Evolutionary conservation across 2,329 filamentous ascomycete species (phyloP).

Genomic region (Colletotrichum abscissum): DNA sequence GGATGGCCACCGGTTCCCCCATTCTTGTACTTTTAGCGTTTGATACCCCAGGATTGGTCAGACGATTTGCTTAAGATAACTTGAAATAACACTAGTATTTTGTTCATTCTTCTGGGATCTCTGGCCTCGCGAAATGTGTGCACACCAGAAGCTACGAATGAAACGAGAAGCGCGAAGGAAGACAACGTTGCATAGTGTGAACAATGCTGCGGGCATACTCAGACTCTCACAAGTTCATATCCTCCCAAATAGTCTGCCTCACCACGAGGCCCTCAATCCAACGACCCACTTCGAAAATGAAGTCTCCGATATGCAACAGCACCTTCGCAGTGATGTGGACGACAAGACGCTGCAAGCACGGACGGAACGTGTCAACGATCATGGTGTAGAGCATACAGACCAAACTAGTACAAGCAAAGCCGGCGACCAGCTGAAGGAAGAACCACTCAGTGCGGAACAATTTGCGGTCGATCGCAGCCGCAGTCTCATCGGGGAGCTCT

Average conservation of each 20-base stretch:
- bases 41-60: conserved; percentile 17
- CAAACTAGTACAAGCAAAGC: conserved; percentile 33
- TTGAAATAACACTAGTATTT: background rate
- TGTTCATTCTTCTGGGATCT: background rate
- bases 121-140: background rate
- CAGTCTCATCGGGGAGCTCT: background rate
- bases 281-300: background rate
- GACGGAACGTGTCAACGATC: background rate
- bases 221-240: background rate
- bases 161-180: background rate
- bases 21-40: conserved; percentile 16
- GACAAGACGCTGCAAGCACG: background rate
- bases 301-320: background rate
- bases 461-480: background rate
- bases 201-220: background rate
- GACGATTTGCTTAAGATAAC: background rate
- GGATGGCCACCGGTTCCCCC: background rate
- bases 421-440: conserved; percentile 10
- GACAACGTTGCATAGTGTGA: too few species aligned
- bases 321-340: background rate
- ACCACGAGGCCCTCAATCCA: conserved; percentile 4
- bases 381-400: conserved; percentile 38
- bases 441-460: background rate
- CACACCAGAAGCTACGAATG: background rate
- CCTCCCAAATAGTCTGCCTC: background rate